Base-by-base conservation (phyloP, 768 basidiomycete genomes). In the Russula griseocarnosa region DNA sequence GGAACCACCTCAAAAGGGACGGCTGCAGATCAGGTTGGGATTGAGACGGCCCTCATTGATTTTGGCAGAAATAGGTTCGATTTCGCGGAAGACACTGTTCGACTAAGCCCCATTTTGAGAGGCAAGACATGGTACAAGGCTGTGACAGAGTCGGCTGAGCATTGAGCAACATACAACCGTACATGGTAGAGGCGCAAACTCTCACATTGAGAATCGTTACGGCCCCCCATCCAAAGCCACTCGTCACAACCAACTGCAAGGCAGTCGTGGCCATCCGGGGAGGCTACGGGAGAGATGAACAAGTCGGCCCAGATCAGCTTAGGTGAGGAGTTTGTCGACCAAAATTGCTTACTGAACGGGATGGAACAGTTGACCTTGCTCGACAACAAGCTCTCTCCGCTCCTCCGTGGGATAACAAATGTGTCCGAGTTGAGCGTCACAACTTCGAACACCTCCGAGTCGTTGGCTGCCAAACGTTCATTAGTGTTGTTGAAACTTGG, bases 181-280 rank as follows among this genome's bases (percentile, higher is more conserved):
- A 10, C 34, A 20, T 38, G 10, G 51, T 32, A 36, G 5, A 30
- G 46, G 34, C 59, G 66, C 56, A 58, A 34, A 65, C 5, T 71
- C 86, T 65, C 73, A 93, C 92, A 94, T 72, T 82, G 79, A 2
- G 94, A 88, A 74, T 96, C 90, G 66, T 92, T 88, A 47, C 90
- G 82, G 74, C 93, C 87, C 0, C 94, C 94, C 62, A 97, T 94
- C 90, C 92, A 97, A n/a, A 97, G 90, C 28, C 97, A 97, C 71
- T 97, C 94, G 0, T 89, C 87, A 73, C 94, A 97, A 9, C 95
- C 97, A 69, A 98, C 87, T 0, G 95, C 93, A 47, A 98, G 88
- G 16, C 98, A 80, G 11, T 85, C 85, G 30, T 92, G 85, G 7
- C 88, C 87, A 72, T 98, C 93, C 6, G 87, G 78, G 5, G 91